Evolutionary conservation across 495 filamentous ascomycete species (phyloP), one percentile per base, ranked within the genome.

Genomic region (Chaetomium tenue): DNA sequence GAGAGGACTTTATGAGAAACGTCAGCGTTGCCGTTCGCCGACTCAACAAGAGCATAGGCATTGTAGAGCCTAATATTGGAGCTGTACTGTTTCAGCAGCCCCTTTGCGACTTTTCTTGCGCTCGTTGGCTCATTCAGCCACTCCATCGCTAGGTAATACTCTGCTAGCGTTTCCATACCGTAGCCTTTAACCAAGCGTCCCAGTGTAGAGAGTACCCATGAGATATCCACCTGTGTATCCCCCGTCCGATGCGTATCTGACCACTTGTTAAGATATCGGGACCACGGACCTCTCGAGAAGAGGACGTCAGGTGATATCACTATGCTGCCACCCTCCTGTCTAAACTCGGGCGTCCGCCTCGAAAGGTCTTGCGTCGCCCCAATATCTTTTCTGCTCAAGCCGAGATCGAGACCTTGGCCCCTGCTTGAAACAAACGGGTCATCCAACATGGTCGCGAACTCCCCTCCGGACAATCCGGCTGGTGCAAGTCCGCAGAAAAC

Each of bases 21-120:
- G 7, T 81, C 77, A 0, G 70, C 59, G 55, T 87, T 86, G 0
- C 78, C 81, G 56, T 80, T 82, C 33, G 81, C 79, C 68, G 79
- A 84, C 72, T 96, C 89, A 46, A 91, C 83, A 26, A 92, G 76
- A 4, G 88, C 89, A 66, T 92, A 93, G 0, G 86, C 86, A 68
- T 92, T 89, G 74, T 93, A 97, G 5, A 97, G 76, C 37, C 81
- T 76, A 11, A 91, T 72, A 69, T 83, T 89, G 0, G 86, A 81
- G 2, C 85, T 78, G 64, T 86, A 82, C 58, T 80, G 80, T 69
- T 91, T 93, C 13, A 97, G 72, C 0, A 95, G 74, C 1, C 70
- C 76, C 67, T 92, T 97, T 12, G 89, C 90, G 15, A 82, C 82
- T 68, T 91, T 93, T 64, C 82, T 88, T 48, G 84, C 86, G n/a